Base-by-base conservation (phyloP, 2,329 filamentous ascomycete species). In the Fusarium veterinarium region DNA sequence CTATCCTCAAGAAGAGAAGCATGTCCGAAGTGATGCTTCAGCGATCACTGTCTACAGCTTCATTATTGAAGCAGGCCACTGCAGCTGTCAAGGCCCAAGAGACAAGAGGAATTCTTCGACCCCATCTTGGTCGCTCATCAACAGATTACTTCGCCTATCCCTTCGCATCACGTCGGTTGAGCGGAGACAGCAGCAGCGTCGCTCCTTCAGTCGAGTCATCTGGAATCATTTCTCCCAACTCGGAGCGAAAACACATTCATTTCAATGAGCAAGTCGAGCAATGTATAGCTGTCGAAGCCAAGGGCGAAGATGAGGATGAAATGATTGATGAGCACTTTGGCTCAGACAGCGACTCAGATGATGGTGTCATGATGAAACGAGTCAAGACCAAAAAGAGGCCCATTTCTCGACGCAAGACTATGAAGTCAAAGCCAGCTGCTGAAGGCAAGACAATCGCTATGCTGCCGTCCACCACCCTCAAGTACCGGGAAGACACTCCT, bases 201-300 rank as follows among this genome's bases (percentile, higher is more conserved):
- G 87, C 90, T 10, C 89, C 90, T 40, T 94, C 92, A 4, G 86
- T 87, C 16, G 87, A 90, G 12, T 92, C 93, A 0, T 97, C 95
- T 1, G 93, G 92, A n/a, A 73, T 89, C 19, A 76, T 86, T 81
- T 86, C 91, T 79, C 82, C 94, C 65, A 83, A 89, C 84, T 82
- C 89, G 12, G 91, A 92, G 77, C 89, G 91, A 77, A 95, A 91
- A 68, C 95, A 97, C 80, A 98, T 99, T 73, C 94, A 97, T 78
- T 99, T 99, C 81, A 96, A 98, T 79, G 93, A 98, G 79, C 93
- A 95, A 83, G 96, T 99, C 5, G 92, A 95, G 80, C 95, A 98
- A 80, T 98, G 95, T 80, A 98, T 98, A 73, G 96, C 96, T 12
- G 90, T 99, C 37, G 95, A 98, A 38, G 88, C 91, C 75, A 97